Evolutionary conservation across 139 green algal species (phyloP).

Genomic region (Chlamydomonas sphaeroides): DNA sequence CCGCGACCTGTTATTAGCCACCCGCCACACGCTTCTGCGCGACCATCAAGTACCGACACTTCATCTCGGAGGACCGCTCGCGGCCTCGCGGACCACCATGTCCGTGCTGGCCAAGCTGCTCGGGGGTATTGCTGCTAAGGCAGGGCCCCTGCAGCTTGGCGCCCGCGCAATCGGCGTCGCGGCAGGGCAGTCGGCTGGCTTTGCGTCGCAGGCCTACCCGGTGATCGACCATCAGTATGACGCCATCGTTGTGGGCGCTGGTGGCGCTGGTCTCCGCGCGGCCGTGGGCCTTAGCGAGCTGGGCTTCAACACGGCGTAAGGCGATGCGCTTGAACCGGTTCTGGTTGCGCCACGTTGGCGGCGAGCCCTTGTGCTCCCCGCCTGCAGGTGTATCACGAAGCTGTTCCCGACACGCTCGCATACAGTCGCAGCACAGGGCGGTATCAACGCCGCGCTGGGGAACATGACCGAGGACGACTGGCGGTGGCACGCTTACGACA

Average conservation of each 20-base stretch:
- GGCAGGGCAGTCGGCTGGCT: not conserved
- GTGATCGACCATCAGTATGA: constrained; percentile 98
- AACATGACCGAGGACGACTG: constrained; percentile 99
- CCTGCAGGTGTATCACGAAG: constrained; percentile 97
- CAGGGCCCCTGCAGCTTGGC: not conserved
- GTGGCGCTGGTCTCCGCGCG: constrained; percentile 90
- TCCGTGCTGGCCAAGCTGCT: constrained; percentile 31
- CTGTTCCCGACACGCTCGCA: constrained; percentile 99
- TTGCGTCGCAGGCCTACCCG: constrained; percentile 71
- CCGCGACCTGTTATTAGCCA: too few relatives aligned
- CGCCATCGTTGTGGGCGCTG: constrained; percentile 92
- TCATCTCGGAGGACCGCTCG: constrained; percentile 1
- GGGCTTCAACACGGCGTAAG: constrained; percentile 98
- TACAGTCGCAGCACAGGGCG: constrained; percentile 97
- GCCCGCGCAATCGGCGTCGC: not conserved
- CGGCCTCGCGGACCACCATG: not conserved
- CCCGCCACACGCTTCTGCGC: not conserved
- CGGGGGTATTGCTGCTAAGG: not conserved
- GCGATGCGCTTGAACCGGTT: not conserved
- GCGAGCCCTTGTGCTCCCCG: not conserved
- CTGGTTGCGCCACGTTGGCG: constrained; percentile 17
- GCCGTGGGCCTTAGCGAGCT: constrained; percentile 93
- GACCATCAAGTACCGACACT: not conserved
- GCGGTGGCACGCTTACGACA: constrained; percentile 99
- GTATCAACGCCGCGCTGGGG: constrained; percentile 98